Percentiles rank a stretch among this genome's conserved stretches.
Conservation (phyloP, 1,284 basidiomycete genomes). For the Bjerkandera adusta region DNA sequence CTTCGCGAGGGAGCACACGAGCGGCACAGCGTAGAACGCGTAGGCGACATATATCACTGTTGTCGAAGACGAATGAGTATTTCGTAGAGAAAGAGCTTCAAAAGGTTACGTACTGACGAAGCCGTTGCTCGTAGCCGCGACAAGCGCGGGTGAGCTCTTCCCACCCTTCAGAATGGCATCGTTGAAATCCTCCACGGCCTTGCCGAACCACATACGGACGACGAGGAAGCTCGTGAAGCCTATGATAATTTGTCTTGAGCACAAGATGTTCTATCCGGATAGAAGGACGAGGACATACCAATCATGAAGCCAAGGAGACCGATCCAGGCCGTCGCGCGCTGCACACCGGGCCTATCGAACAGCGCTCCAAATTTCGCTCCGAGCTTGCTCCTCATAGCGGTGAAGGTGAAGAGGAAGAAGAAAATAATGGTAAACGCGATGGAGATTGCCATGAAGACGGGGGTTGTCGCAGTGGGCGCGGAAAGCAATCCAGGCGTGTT, state of each 20-base stretch:
- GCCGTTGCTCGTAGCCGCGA: slow-evolving; percentile 66
- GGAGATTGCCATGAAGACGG: slow-evolving; percentile 63
- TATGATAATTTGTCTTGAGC: slow-evolving; percentile 24
- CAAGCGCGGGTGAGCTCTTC: slow-evolving; percentile 50
- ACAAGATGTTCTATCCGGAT: slow-evolving; percentile 4
- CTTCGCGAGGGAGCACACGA: slow-evolving; percentile 70
- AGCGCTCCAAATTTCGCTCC: slow-evolving; percentile 44
- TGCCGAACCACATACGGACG: slow-evolving; percentile 78
- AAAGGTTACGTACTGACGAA: slow-evolving; percentile 63
- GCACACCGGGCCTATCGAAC: slow-evolving; percentile 58
- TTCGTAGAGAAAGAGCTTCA: background rate
- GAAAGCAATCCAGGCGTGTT: slow-evolving; percentile 57
- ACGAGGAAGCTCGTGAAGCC: slow-evolving; percentile 71
- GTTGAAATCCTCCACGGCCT: slow-evolving; percentile 77
- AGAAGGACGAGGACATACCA: slow-evolving; percentile 39
- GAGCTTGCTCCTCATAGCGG: slow-evolving; percentile 66
- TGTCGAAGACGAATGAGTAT: slow-evolving; percentile 7
- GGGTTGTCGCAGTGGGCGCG: slow-evolving; percentile 59
- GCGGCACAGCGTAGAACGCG: slow-evolving; percentile 68
- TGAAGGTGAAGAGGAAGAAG: slow-evolving; percentile 63
- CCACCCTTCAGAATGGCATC: slow-evolving; percentile 51
- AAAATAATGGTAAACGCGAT: slow-evolving; percentile 62
- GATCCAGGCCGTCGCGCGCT: slow-evolving; percentile 66
- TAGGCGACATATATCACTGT: slow-evolving; percentile 78
- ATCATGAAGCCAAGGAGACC: slow-evolving; percentile 73